These are phyloP conservation scores for Salix udensis DNA, from an alignment of 345 rosid genomes.

Conservation along the genomic window DNA sequence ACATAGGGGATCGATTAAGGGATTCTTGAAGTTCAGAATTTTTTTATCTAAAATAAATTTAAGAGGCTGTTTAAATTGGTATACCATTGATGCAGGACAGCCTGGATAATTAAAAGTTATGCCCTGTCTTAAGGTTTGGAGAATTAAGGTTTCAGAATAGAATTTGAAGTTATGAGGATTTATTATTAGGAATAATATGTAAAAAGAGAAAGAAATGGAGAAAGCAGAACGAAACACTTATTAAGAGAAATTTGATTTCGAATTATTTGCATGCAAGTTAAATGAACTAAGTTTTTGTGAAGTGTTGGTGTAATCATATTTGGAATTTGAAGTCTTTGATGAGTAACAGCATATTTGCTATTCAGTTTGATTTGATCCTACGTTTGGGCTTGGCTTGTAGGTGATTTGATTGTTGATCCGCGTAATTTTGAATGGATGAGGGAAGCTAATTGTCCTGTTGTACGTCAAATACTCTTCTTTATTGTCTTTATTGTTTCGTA, in stretches of 20 bases:
- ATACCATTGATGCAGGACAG: not conserved
- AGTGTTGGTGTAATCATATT: not conserved
- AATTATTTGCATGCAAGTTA: not conserved
- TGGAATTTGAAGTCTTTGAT: not conserved
- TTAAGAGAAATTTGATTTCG: too few species aligned
- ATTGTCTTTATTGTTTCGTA: not conserved
- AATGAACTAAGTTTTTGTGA: not conserved
- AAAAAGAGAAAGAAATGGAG: not conserved
- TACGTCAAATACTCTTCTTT: constrained; percentile 38
- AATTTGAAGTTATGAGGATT: not conserved
- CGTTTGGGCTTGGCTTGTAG: constrained; percentile 37
- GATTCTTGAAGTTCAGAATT: not conserved
- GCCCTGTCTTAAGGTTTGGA: not conserved
- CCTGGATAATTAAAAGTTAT: not conserved
- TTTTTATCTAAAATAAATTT: not conserved
- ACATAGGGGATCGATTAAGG: not conserved
- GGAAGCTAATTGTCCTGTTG: constrained; percentile 93
- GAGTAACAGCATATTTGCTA: not conserved
- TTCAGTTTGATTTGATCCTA: constrained; percentile 3
- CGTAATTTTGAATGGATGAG: constrained; percentile 95
- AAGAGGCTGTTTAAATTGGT: not conserved
- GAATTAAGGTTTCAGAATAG: not conserved
- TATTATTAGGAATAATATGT: not conserved
- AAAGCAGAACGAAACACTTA: not conserved
- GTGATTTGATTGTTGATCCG: constrained; percentile 93